Evolutionary conservation across 192 early-diverging fungal species (phyloP), one percentile per base, ranked within the genome.

Genomic region (Entomortierella parvispora): DNA sequence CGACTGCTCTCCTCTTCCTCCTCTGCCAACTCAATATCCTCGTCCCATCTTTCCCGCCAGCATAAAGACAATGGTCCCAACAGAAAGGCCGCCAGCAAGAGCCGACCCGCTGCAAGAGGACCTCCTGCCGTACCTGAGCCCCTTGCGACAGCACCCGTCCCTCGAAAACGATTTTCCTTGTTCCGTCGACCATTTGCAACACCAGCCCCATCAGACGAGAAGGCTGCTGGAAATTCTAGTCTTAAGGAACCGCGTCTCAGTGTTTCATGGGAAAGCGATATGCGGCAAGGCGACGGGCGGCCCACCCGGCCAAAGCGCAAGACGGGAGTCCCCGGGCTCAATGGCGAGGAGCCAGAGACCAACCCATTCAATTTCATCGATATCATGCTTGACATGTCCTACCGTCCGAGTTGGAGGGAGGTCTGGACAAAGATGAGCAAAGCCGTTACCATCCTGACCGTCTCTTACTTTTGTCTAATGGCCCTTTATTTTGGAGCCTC

Each of bases 301-400:
- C 2, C 4, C 33, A 46, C 3, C 26, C 26, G 26, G 23, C 4
- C 49, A 11, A 22, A 22, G 22, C 49, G 45, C 9, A 76, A 63
- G 52, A 68, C 72, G 2, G 72, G 72, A 2, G 31, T 56, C 25
- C 72, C 72, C 17, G 72, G 65, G 1, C 40, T 43, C 43, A 57
- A 62, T 26, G 72, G 72, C 0, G 72, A 68, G 28, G 72, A 76
- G 32, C 72, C 72, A 5, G 72, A 76, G 53, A 76, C 72, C 22
- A 40, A 76, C 34, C 17, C 60, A 14, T 76, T 76, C 33, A 60
- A 76, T 26, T 76, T 62, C 68, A 29, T 68, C 5, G 45, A 68
- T 25, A 56, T 68, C 34, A 76, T 68, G 3, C 29, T 68, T 12
- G 32, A 58, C 22, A 68, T 76, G 72, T 59, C 72, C 8, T 18